phyloP scores from a whole-genome alignment of 2,329 filamentous ascomycete species.

The Chrysosporium keratinophilum region DNA sequence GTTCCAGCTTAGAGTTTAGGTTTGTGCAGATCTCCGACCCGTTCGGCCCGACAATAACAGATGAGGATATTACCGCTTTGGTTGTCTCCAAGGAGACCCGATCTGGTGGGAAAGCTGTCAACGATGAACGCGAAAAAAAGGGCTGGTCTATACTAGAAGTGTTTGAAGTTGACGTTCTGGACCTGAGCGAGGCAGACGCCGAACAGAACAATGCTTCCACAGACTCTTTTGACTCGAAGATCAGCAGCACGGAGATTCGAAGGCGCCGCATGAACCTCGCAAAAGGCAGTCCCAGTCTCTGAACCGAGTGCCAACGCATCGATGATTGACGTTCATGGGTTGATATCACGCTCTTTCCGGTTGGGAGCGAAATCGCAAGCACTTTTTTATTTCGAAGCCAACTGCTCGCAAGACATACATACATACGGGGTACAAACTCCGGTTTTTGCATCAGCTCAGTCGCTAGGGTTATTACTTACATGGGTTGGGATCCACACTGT shows the following conservation, averaged over 20 bases:
- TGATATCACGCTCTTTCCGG: neutral
- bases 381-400: constrained; percentile 6
- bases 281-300: constrained; percentile 21
- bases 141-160: constrained; percentile 68
- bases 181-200: constrained; percentile 50
- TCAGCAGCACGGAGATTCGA: constrained; percentile 82
- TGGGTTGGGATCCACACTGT: constrained; percentile 1
- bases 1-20: constrained; percentile 50
- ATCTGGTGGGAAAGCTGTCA: constrained; percentile 72
- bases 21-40: constrained; percentile 79
- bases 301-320: constrained; percentile 6
- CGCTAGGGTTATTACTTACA: neutral
- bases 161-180: constrained; percentile 82
- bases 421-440: constrained; percentile 1
- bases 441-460: neutral
- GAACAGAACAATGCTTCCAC: constrained; percentile 32
- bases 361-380: constrained; percentile 4
- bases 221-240: constrained; percentile 66
- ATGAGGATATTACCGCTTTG: constrained; percentile 65
- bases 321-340: constrained; percentile 1
- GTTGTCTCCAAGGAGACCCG: constrained; percentile 84
- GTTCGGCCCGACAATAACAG: constrained; percentile 81
- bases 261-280: constrained; percentile 38
- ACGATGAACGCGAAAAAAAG: constrained; percentile 64
- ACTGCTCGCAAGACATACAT: constrained; percentile 6